Conservation (phyloP, 306 rosid species). For the Boehmeria nivea region DNA sequence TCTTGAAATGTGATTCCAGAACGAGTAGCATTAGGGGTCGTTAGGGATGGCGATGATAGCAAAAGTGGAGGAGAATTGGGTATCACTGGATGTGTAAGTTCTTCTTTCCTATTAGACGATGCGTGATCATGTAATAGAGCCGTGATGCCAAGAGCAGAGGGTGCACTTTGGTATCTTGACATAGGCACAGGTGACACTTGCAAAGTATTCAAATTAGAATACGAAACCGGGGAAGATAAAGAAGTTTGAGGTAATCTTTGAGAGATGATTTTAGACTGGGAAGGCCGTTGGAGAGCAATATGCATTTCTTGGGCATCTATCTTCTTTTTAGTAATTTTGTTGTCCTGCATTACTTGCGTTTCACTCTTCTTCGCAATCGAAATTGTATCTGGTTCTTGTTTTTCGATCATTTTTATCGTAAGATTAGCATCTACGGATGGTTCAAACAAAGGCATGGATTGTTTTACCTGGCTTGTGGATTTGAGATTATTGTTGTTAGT, state of each 20-base stretch:
- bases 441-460: slow-evolving; percentile 24
- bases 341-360: slow-evolving; percentile 9
- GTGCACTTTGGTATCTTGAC: slow-evolving; percentile 59
- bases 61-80: slow-evolving; percentile 27
- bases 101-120: slow-evolving; percentile 32
- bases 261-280: slow-evolving; percentile 67
- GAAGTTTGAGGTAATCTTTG: slow-evolving; percentile 47
- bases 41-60: slow-evolving; percentile 4
- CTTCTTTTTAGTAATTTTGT: slow-evolving; percentile 13
- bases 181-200: slow-evolving; percentile 57
- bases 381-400: slow-evolving; percentile 23
- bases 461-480: slow-evolving; percentile 20
- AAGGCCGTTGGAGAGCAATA: slow-evolving; percentile 46
- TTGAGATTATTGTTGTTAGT: slow-evolving; percentile 22
- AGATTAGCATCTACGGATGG: slow-evolving; percentile 18
- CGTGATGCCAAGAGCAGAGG: slow-evolving; percentile 82
- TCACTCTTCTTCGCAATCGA: slow-evolving; percentile 20
- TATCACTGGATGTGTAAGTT: slow-evolving; percentile 28
- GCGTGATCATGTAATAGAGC: slow-evolving; percentile 76
- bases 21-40: too few relatives aligned
- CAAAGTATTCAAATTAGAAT: slow-evolving; percentile 34
- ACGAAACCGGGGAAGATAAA: slow-evolving; percentile 49
- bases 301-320: slow-evolving; percentile 44
- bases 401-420: too few relatives aligned
- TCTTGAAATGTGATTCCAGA: slow-evolving; percentile 23